These are phyloP conservation scores for Umbelopsis ramanniana DNA, from an alignment of 192 early-diverging fungal genomes.

Conservation along the genomic window DNA sequence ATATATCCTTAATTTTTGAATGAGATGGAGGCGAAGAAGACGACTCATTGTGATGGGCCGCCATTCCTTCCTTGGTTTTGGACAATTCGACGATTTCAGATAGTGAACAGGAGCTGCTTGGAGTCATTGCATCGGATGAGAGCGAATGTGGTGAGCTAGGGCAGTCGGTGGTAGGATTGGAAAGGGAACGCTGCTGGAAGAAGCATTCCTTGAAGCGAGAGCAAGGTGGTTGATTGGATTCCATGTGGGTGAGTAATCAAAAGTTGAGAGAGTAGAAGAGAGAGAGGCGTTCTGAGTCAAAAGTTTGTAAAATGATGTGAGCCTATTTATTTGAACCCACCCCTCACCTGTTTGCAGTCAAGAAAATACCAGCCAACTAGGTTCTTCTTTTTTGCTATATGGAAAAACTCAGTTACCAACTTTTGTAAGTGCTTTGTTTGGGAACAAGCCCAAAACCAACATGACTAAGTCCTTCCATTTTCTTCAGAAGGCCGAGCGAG, in stretches of 20 bases:
- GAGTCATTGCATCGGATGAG: background rate
- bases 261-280: background rate
- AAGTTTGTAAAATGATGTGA: too few species aligned
- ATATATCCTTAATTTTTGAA: background rate
- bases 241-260: background rate
- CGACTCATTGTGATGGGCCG: background rate
- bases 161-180: background rate
- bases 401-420: too few species aligned
- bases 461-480: too few species aligned
- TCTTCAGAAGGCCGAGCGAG: too few species aligned
- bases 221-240: background rate
- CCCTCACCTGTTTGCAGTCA: too few species aligned
- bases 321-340: too few species aligned
- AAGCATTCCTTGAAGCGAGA: constrained; percentile 18
- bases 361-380: too few species aligned
- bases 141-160: background rate
- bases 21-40: background rate
- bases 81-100: background rate
- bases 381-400: too few species aligned
- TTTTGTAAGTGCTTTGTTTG: too few species aligned
- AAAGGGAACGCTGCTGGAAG: background rate
- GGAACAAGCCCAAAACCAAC: too few species aligned
- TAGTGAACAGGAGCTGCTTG: background rate
- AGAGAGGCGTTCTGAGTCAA: background rate
- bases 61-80: background rate